phyloP scores from a whole-genome alignment of 1,284 basidiomycete species.

The Tilletia horrida region DNA sequence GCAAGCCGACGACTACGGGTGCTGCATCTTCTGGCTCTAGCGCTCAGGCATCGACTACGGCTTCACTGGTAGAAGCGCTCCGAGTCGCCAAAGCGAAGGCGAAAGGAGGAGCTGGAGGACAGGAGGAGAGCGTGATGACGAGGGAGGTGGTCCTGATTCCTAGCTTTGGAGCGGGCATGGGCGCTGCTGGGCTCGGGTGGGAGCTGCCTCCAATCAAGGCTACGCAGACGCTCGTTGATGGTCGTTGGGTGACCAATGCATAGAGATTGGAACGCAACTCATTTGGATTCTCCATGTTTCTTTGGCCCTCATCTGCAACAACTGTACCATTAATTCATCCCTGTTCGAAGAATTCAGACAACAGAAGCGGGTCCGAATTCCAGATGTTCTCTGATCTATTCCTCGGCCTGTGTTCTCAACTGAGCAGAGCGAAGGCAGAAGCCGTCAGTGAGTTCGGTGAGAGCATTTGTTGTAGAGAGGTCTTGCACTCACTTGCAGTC shows the following conservation, averaged over 20 bases:
- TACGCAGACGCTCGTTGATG: constrained; percentile 42
- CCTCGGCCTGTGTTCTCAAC: constrained; percentile 30
- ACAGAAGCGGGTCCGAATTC: too few species aligned
- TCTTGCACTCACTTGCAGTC: constrained; percentile 75
- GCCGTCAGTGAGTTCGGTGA: too few species aligned
- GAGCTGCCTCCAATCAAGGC: constrained; percentile 45
- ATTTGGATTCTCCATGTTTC: too few species aligned
- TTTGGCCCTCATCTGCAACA: too few species aligned
- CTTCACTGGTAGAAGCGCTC: constrained; percentile 22
- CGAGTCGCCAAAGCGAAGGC: constrained; percentile 28
- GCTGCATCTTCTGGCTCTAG: constrained; percentile 14
- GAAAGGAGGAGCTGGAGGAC: constrained; percentile 13
- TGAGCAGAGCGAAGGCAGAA: neutral
- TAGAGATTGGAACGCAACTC: too few species aligned
- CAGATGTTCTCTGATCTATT: constrained; percentile 9
- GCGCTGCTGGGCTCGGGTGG: constrained; percentile 46
- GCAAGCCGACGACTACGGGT: constrained; percentile 63
- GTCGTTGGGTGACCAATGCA: constrained; percentile 40
- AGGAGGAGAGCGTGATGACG: constrained; percentile 16
- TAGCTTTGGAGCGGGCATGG: constrained; percentile 46
- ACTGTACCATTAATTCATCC: too few species aligned
- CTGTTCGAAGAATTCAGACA: too few species aligned
- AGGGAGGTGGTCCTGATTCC: constrained; percentile 44
- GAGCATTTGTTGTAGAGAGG: too few species aligned
- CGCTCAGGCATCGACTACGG: constrained; percentile 19